phyloP scores from a whole-genome alignment of 768 basidiomycete species.

The Tylopilus rubrobrunneus region DNA sequence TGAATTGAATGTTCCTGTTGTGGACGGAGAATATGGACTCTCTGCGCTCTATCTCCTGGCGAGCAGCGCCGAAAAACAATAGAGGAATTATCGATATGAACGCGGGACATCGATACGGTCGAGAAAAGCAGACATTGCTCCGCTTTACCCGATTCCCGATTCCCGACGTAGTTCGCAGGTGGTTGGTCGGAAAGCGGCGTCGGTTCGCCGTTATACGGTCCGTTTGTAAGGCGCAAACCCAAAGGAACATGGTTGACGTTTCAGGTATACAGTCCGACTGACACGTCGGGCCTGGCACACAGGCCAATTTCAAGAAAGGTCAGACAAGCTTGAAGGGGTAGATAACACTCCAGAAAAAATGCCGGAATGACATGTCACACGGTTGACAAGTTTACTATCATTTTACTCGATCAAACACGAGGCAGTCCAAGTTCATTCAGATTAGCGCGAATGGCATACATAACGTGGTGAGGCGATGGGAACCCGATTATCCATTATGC shows the following conservation, averaged over 20 bases:
- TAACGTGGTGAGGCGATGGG: not conserved
- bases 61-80: slow-evolving; percentile 39
- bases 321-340: not conserved
- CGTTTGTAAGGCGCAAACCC: slow-evolving; percentile 1
- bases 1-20: slow-evolving; percentile 17
- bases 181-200: slow-evolving; percentile 6
- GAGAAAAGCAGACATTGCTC: too few relatives aligned
- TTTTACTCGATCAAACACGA: slow-evolving; percentile 17
- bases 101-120: slow-evolving; percentile 18
- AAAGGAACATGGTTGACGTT: not conserved
- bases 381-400: not conserved
- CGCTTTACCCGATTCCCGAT: not conserved
- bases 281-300: not conserved
- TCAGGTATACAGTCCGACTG: not conserved
- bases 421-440: slow-evolving; percentile 20
- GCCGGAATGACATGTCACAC: not conserved
- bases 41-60: slow-evolving; percentile 14
- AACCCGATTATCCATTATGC: slow-evolving; percentile 1
- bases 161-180: slow-evolving; percentile 5
- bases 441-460: slow-evolving; percentile 1
- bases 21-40: not conserved
- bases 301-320: not conserved
- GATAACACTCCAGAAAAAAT: slow-evolving; percentile 1
- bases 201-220: slow-evolving; percentile 4
- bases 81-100: slow-evolving; percentile 38